Evolutionary conservation across 176 grass and related monocot species (phyloP).

Genomic region (Rhynchospora breviuscula): DNA sequence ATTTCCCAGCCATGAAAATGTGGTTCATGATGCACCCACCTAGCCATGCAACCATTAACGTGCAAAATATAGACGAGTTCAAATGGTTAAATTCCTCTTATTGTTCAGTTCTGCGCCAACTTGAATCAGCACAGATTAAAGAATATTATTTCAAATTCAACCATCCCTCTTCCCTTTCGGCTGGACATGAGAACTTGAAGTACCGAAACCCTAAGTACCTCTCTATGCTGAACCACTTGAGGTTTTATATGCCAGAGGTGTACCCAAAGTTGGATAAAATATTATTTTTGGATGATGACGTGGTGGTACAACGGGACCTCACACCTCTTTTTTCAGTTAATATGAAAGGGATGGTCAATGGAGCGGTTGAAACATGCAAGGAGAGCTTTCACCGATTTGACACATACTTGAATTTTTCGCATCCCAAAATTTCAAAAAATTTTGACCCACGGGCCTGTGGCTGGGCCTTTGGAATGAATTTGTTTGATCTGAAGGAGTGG

Average conservation of each 20-base stretch:
- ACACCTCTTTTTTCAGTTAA: constrained; percentile 69
- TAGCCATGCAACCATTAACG: constrained; percentile 47
- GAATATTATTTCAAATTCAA: constrained; percentile 98
- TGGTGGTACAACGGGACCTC: constrained; percentile 91
- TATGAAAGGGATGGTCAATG: constrained; percentile 96
- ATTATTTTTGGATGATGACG: constrained; percentile 91
- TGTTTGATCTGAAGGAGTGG: constrained; percentile 88
- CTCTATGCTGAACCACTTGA: constrained; percentile 96
- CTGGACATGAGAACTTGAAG: constrained; percentile 82
- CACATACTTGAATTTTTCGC: constrained; percentile 89
- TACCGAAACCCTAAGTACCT: constrained; percentile 95
- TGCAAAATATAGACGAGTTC: constrained; percentile 91
- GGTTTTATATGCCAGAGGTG: constrained; percentile 96
- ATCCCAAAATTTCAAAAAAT: constrained; percentile 75
- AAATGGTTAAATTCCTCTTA: constrained; percentile 96
- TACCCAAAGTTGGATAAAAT: constrained; percentile 92
- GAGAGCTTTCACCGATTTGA: constrained; percentile 96
- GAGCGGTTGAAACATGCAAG: constrained; percentile 95
- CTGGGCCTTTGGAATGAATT: constrained; percentile 99
- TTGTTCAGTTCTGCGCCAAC: constrained; percentile 88
- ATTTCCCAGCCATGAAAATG: constrained; percentile 97
- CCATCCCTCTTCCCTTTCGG: constrained; percentile 80
- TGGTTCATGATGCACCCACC: constrained; percentile 72
- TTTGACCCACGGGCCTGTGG: constrained; percentile 93
- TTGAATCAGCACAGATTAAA: constrained; percentile 83